phyloP scores from a whole-genome alignment of 768 basidiomycete species.

The Multifurca ochricompacta region DNA sequence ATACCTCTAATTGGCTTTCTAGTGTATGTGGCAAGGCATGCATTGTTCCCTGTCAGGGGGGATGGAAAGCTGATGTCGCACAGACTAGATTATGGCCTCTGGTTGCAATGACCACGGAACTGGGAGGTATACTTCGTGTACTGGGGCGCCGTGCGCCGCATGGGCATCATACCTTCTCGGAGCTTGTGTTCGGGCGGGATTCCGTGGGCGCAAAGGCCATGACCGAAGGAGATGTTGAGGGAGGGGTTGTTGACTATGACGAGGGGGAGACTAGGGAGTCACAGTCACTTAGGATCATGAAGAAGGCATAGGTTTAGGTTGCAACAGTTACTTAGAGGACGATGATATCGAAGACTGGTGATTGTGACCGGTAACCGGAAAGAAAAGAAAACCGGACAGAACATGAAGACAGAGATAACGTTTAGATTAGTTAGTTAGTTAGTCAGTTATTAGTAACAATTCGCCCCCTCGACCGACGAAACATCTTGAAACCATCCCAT shows the following conservation, averaged over 20 bases:
- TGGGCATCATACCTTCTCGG: constrained; percentile 13
- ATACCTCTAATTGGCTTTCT: constrained; percentile 52
- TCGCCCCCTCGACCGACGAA: background rate
- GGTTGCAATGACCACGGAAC: constrained; percentile 4
- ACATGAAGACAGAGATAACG: too few relatives aligned
- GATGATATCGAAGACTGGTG: constrained; percentile 19
- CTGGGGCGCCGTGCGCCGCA: constrained; percentile 5
- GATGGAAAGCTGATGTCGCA: background rate
- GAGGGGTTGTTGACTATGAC: background rate
- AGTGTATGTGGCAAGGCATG: constrained; percentile 22
- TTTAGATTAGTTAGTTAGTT: too few relatives aligned
- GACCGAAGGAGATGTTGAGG: constrained; percentile 8
- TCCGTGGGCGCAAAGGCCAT: background rate
- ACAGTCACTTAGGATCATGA: background rate
- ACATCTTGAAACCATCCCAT: constrained; percentile 5
- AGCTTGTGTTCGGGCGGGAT: constrained; percentile 12
- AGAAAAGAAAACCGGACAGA: too few relatives aligned
- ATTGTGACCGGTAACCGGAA: too few relatives aligned
- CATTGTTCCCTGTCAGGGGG: background rate
- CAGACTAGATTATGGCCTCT: constrained; percentile 15
- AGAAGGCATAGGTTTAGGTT: background rate
- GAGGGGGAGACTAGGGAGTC: background rate
- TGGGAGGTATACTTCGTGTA: constrained; percentile 11
- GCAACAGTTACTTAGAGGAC: constrained; percentile 17
- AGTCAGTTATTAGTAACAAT: too few relatives aligned